Conservation (phyloP, 164 flowering plant species). For the Tetracentron sinense region DNA sequence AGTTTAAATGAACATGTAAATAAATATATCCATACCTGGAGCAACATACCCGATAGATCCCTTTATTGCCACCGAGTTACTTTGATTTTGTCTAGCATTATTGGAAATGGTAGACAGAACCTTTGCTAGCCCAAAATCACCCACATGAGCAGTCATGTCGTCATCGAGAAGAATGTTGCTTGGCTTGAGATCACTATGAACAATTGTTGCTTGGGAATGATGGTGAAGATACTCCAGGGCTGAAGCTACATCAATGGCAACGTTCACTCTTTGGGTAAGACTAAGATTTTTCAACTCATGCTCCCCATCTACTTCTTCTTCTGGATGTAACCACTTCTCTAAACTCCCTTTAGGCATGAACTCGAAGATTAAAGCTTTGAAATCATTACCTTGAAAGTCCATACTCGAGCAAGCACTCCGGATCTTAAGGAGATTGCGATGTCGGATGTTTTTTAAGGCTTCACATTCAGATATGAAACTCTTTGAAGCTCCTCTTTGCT, state of each 20-base stretch:
- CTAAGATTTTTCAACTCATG: neutral
- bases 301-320: neutral
- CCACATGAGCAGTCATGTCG: constrained; percentile 23
- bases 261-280: constrained; percentile 16
- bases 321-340: constrained; percentile 20
- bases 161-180: constrained; percentile 21
- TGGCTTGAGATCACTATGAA: constrained; percentile 30
- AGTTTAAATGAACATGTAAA: too few species aligned
- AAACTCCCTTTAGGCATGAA: constrained; percentile 24
- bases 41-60: constrained; percentile 20
- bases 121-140: constrained; percentile 24
- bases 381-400: too few species aligned
- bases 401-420: constrained; percentile 18
- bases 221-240: constrained; percentile 29
- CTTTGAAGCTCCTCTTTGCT: constrained; percentile 10
- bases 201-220: constrained; percentile 5
- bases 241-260: constrained; percentile 27
- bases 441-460: constrained; percentile 14
- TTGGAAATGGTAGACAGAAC: constrained; percentile 1
- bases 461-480: constrained; percentile 21
- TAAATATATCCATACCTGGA: constrained; percentile 23
- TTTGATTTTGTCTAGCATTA: neutral
- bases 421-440: constrained; percentile 21
- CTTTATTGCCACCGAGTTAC: constrained; percentile 6
- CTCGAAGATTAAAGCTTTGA: constrained; percentile 21